Evolutionary conservation across 495 filamentous ascomycete species (phyloP), one percentile per base, ranked within the genome.

Genomic region (Hyaloscypha finlandica): DNA sequence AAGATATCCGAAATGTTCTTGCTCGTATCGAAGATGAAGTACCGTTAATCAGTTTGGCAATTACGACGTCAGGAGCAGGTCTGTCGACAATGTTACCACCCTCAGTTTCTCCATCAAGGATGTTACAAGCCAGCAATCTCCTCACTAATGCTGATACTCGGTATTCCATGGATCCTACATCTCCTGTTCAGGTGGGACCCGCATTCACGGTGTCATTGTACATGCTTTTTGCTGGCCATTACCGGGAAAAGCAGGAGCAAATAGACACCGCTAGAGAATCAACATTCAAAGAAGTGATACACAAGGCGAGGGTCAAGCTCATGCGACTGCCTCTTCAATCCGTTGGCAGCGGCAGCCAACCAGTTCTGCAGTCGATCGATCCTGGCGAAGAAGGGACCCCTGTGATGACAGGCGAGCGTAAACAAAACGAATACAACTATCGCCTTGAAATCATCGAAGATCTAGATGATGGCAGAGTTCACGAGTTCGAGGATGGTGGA

Each of bases 281-380:
- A 1, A 93, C 94, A 0, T 98, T 95, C 96, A 96, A 98, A 73
- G 96, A 99, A 74, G 93, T 97, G 52, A 93, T 98, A 62, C 93
- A 97, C 78, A 99, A 98, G 78, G 92, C 92, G 25, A 85, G 88
- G 53, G 85, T 97, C 11, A 92, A 93, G 67, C 83, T 99, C 4
- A 59, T 75, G 63, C 66, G 73, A 12, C 31, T 68, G 25, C 69
- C 73, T 63, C 32, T 71, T 14, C 19, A 63, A 42, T 37, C 20
- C 30, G 22, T 9, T 25, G 20, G 22, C 22, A 56, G 39, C 19
- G 20, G 31, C 19, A 48, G 42, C 42, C 20, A n/a, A 22, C 56
- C 61, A 2, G 32, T 65, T 55, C 1, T 71, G 4, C 33, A 64
- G 5, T 65, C 60, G 4, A 30, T 67, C 11, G 70, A 69, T 14